Conservation (phyloP, 2,329 filamentous ascomycete species). For the Biscogniauxia sp. region DNA sequence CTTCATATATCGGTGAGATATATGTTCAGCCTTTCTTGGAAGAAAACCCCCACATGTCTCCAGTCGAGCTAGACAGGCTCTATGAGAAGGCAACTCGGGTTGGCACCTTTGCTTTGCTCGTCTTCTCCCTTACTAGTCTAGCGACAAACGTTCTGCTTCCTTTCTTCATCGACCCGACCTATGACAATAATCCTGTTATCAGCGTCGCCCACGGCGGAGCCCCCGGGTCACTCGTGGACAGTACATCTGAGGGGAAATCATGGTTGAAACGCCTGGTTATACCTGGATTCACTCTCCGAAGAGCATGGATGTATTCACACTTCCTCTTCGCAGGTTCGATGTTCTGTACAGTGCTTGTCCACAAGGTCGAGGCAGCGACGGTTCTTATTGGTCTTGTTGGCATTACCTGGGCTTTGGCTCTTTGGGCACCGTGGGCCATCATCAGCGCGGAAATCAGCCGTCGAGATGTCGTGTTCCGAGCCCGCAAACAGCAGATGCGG, state of each 20-base stretch:
- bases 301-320: conserved; percentile 82
- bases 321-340: conserved; percentile 80
- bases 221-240: conserved; percentile 30
- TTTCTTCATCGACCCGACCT: conserved; percentile 81
- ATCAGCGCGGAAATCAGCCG: conserved; percentile 90
- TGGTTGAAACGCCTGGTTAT: conserved; percentile 67
- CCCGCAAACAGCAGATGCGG: conserved; percentile 34
- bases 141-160: conserved; percentile 79
- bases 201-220: conserved; percentile 33
- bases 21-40: conserved; percentile 82
- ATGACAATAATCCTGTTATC: conserved; percentile 47
- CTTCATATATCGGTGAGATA: conserved; percentile 89
- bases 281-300: conserved; percentile 79
- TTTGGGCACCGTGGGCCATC: conserved; percentile 94
- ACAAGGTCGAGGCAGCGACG: conserved; percentile 68
- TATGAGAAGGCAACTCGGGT: conserved; percentile 85
- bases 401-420: conserved; percentile 86
- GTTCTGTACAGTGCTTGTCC: conserved; percentile 79
- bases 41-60: conserved; percentile 73
- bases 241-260: conserved; percentile 36
- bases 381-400: conserved; percentile 78
- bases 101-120: conserved; percentile 83
- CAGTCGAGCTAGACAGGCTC: conserved; percentile 70
- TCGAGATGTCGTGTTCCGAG: conserved; percentile 61
- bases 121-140: conserved; percentile 85